Evolutionary conservation across 371 early-diverging fungal species (phyloP).

Genomic region (Smittium culicis): DNA sequence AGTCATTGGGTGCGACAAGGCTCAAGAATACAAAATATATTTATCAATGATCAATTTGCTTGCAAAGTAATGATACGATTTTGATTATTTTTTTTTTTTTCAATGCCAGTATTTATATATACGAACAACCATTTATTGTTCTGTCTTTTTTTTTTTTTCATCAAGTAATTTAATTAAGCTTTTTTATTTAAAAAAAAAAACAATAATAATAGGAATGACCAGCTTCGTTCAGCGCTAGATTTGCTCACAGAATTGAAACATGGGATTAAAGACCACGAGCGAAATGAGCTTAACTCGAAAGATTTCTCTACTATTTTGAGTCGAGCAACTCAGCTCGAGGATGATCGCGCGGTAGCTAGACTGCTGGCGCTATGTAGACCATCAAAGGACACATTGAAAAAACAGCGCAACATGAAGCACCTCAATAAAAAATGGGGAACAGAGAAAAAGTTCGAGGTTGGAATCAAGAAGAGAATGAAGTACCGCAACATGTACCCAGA

Average conservation of each 20-base stretch:
- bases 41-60: constrained; percentile 8
- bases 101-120: background rate
- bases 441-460: constrained; percentile 14
- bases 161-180: no score
- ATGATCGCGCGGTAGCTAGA: constrained; percentile 9
- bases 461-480: background rate
- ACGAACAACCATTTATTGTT: background rate
- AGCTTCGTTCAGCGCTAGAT: constrained; percentile 23
- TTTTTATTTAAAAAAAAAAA: background rate
- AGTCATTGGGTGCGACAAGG: constrained; percentile 6
- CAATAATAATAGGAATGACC: constrained; percentile 11
- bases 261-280: constrained; percentile 23
- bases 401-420: constrained; percentile 17
- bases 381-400: constrained; percentile 18
- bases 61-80: constrained; percentile 3
- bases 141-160: no score
- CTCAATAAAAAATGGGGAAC: constrained; percentile 32
- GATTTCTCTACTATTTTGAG: constrained; percentile 25
- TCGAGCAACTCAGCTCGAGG: constrained; percentile 19
- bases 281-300: constrained; percentile 19
- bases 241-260: constrained; percentile 25
- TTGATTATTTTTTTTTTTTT: background rate
- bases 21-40: constrained; percentile 9
- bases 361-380: constrained; percentile 8
- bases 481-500: constrained; percentile 6